phyloP scores from a whole-genome alignment of 164 flowering plant genomes.

The Akebia trifoliata region DNA sequence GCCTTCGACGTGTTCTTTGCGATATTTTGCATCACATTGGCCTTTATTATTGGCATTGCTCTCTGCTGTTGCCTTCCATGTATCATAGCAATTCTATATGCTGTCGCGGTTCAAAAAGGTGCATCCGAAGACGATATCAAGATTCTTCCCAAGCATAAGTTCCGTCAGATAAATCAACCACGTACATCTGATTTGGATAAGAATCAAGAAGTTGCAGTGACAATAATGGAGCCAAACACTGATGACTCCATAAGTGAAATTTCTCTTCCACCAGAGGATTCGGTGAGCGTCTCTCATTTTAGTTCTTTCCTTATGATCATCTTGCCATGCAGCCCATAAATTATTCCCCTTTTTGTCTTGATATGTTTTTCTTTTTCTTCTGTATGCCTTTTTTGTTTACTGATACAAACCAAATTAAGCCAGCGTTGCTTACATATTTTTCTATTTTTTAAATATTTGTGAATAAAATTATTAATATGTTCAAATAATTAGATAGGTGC shows the following conservation, averaged over 20 bases:
- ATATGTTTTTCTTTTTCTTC: too few relatives aligned
- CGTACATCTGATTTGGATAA: constrained; percentile 13
- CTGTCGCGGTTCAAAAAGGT: constrained; percentile 50
- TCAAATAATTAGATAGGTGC: too few relatives aligned
- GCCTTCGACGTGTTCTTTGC: constrained; percentile 72
- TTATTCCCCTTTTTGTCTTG: too few relatives aligned
- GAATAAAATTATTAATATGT: too few relatives aligned
- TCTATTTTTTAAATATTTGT: too few relatives aligned
- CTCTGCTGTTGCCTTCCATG: constrained; percentile 61
- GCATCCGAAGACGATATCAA: constrained; percentile 64
- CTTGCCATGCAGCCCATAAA: too few relatives aligned
- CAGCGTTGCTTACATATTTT: too few relatives aligned
- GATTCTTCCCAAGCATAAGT: constrained; percentile 51
- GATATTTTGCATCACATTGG: constrained; percentile 53
- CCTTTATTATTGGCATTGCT: constrained; percentile 42
- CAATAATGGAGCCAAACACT: constrained; percentile 16
- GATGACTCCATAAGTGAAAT: constrained; percentile 28
- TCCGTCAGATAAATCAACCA: constrained; percentile 18
- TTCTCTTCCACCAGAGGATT: constrained; percentile 52
- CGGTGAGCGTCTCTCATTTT: constrained; percentile 39
- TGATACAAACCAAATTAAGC: too few relatives aligned
- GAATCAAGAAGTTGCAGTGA: constrained; percentile 23
- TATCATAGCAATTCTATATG: constrained; percentile 45
- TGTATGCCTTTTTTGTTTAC: too few relatives aligned
- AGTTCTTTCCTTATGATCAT: neutral